Percentiles rank a stretch among this genome's conserved stretches.
Evolutionary conservation across 2,329 filamentous ascomycete genomes (phyloP).

Genomic region (Colletotrichum orchidophilum): DNA sequence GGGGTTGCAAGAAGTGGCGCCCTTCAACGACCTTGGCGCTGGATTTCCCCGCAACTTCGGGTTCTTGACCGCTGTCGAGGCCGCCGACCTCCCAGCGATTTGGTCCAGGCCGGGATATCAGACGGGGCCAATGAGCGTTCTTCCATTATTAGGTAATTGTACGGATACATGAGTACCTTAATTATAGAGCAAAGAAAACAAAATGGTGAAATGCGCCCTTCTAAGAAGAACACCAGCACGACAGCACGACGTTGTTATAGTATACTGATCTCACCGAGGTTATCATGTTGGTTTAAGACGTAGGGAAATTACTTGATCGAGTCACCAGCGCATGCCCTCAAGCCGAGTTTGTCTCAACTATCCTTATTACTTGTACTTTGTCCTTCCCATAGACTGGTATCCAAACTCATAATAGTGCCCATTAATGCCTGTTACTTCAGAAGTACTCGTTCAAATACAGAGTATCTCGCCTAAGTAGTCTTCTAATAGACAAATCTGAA

Average conservation of each 20-base stretch:
- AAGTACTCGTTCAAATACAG: neutral
- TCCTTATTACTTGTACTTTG: neutral
- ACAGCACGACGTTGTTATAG: no score
- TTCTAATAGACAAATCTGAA: slow-evolving; percentile 31
- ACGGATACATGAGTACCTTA: neutral
- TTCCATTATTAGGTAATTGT: neutral
- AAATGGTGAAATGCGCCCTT: neutral
- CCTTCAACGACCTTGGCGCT: slow-evolving; percentile 18
- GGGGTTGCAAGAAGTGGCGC: neutral
- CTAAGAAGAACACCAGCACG: neutral
- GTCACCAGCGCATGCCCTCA: neutral
- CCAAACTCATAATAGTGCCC: neutral
- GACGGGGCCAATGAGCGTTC: neutral
- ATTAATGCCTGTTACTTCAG: neutral
- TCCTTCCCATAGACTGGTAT: slow-evolving; percentile 2
- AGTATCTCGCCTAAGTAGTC: neutral
- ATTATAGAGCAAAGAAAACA: neutral
- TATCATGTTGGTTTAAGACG: neutral
- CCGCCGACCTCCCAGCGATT: slow-evolving; percentile 12
- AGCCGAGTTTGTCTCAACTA: neutral
- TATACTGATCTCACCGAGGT: neutral
- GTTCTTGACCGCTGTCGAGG: slow-evolving; percentile 19
- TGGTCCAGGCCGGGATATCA: slow-evolving; percentile 2
- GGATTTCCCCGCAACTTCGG: slow-evolving; percentile 29
- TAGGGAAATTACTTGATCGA: neutral